These are phyloP conservation scores for Stephania cephalantha DNA, from an alignment of 164 flowering plant genomes.

Conservation along the genomic window DNA sequence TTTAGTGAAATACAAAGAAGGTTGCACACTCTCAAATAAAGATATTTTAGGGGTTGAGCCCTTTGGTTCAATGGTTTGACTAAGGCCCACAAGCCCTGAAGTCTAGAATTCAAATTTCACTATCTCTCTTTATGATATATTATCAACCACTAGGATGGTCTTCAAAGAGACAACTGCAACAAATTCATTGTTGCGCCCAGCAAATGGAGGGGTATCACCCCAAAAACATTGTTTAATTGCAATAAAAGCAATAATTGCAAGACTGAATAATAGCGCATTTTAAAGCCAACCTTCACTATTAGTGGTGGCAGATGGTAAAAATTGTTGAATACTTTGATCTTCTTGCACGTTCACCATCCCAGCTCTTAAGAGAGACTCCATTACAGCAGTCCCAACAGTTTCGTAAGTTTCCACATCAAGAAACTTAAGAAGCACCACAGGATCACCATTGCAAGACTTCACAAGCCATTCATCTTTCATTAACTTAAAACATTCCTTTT, in stretches of 20 bases:
- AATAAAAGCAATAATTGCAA: not conserved
- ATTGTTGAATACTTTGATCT: constrained; percentile 45
- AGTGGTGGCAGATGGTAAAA: constrained; percentile 23
- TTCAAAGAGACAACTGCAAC: not conserved
- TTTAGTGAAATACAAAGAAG: not conserved
- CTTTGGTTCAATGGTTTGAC: not conserved
- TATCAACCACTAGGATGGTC: not conserved
- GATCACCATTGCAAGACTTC: constrained; percentile 71
- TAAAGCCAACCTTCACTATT: constrained; percentile 45
- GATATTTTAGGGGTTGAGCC: not conserved
- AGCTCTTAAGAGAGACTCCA: constrained; percentile 58
- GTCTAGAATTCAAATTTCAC: too few species aligned
- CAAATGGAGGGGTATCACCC: not conserved
- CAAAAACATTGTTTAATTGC: not conserved
- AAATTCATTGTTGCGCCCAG: not conserved
- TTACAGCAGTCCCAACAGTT: constrained; percentile 71
- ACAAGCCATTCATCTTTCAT: constrained; percentile 87
- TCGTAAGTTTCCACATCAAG: constrained; percentile 99
- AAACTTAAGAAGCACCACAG: constrained; percentile 70
- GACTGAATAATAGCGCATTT: not conserved
- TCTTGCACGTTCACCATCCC: constrained; percentile 47
- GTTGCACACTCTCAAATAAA: not conserved
- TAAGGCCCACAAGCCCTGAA: too few species aligned
- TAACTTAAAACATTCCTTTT: constrained; percentile 70
- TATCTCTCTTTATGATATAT: too few species aligned